Base-by-base conservation (phyloP, 345 rosid species). In the Barbarea vulgaris region DNA sequence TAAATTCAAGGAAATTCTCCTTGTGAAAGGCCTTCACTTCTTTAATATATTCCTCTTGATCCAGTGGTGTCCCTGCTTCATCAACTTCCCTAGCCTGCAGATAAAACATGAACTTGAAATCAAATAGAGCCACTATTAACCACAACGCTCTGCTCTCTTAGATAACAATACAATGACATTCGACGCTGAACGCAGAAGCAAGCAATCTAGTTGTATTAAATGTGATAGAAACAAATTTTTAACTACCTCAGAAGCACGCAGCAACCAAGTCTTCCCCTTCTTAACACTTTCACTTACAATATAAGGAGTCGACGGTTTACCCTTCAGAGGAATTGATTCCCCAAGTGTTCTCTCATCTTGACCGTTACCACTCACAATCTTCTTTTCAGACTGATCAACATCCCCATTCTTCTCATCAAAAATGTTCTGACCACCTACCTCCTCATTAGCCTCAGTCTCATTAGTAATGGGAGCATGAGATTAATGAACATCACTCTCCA, bases 1-100 rank as follows among this genome's bases (percentile, higher is more conserved):
- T 91, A 77, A 89, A 93, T 46, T 93, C 98, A 65, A 89, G 68
- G 61, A 77, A 69, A 65, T 75, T 77, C 67, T 87, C 89, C 85
- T 83, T 86, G 70, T 85, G 72, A 72, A 87, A 89, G 61, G 72
- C 77, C 74, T 89, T 96, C 73, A 93, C 87, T 81, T 93, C 97
- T 76, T 81, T 88, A 88, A 91, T 86, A 81, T 91, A 93, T 53
- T 80, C 86, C 10, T 73, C 88, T 78, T 81, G 84, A 64, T 91
- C 97, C 82, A 82, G 91, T 41, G 64, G 86, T 17, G 88, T 83
- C 61, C 98, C 97, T 0, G 85, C 69, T 57, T 86, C 98, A 81
- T 83, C 87, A 67, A 74, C 83, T 44, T 80, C 87, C 41, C 75
- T 88, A 75, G 69, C 87, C 98, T 93, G 83, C 69, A 77, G 31